Percentiles rank a stretch among this genome's conserved stretches.
Evolutionary conservation across 2,329 filamentous ascomycete species (phyloP).

Genomic region (Calonectria pseudoturangicola): DNA sequence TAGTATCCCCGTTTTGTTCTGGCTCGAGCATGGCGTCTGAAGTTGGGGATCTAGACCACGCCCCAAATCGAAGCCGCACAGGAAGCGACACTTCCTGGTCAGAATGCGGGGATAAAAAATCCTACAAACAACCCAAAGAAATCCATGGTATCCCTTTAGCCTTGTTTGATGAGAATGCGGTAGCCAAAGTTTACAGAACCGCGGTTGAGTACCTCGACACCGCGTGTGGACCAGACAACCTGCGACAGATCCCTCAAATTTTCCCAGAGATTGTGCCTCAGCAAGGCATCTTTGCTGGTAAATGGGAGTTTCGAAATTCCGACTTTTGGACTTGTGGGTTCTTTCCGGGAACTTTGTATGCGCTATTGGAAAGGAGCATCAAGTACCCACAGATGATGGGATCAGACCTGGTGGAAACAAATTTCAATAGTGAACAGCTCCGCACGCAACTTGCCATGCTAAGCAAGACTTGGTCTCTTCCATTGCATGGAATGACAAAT

Average conservation of each 20-base stretch:
- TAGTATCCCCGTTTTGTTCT: neutral
- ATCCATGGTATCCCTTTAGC: neutral
- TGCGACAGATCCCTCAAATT: conserved; percentile 20
- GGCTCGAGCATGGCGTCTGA: conserved; percentile 13
- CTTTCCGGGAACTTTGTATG: conserved; percentile 62
- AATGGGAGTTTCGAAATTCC: conserved; percentile 55
- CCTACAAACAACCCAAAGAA: neutral
- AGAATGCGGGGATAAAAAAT: neutral
- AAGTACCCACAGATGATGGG: conserved; percentile 53
- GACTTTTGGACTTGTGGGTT: conserved; percentile 66
- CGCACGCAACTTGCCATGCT: conserved; percentile 30
- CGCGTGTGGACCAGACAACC: neutral
- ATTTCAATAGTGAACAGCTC: neutral
- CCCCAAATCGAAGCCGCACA: conserved; percentile 13
- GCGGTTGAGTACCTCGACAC: conserved; percentile 12
- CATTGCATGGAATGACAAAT: conserved; percentile 57
- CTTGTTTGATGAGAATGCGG: conserved; percentile 30
- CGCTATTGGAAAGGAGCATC: conserved; percentile 58
- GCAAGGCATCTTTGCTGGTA: conserved; percentile 50
- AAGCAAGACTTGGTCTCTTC: conserved; percentile 41
- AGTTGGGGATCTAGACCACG: neutral
- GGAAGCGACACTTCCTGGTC: conserved; percentile 28
- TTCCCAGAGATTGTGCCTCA: conserved; percentile 60
- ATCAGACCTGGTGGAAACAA: neutral
- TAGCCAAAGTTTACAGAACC: conserved; percentile 33